These are phyloP conservation scores for Barnettozyma wickerhamii DNA, from an alignment of 805 yeast species.

Conservation along the genomic window DNA sequence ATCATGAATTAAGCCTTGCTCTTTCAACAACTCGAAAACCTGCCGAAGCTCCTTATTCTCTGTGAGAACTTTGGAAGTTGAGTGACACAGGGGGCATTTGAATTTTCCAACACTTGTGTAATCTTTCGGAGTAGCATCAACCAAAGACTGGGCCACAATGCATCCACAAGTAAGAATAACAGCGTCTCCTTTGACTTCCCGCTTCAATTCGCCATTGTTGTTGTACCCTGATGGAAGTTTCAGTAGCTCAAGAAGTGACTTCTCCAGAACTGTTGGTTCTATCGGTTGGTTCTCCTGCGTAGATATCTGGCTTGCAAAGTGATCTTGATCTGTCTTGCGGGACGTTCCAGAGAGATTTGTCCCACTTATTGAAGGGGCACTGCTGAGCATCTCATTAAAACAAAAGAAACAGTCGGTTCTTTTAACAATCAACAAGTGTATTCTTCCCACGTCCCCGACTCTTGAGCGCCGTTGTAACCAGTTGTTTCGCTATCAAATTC, in stretches of 20 bases:
- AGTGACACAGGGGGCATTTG: constrained; percentile 19
- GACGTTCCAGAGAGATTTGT: too few relatives aligned
- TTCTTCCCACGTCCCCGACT: too few relatives aligned
- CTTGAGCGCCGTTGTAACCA: too few relatives aligned
- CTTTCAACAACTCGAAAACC: constrained; percentile 11
- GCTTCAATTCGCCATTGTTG: constrained; percentile 5
- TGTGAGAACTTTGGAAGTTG: constrained; percentile 7
- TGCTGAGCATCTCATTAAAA: constrained; percentile 5
- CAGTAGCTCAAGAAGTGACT: constrained; percentile 6
- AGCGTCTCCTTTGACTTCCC: constrained; percentile 18
- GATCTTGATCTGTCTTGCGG: too few relatives aligned
- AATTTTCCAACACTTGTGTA: constrained; percentile 12
- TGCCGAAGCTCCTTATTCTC: constrained; percentile 14
- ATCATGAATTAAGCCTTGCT: constrained; percentile 1
- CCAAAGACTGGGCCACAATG: constrained; percentile 31
- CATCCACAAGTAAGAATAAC: constrained; percentile 38
- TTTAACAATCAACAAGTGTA: too few relatives aligned
- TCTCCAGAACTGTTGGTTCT: neutral
- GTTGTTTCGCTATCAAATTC: too few relatives aligned
- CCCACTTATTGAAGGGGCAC: neutral
- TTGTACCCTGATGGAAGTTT: constrained; percentile 14
- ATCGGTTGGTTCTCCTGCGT: neutral
- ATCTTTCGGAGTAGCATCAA: constrained; percentile 14
- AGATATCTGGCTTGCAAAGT: neutral
- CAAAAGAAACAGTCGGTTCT: too few relatives aligned